These are phyloP conservation scores for Malassezia furfur DNA, from an alignment of 1,284 basidiomycete genomes.

Conservation along the genomic window DNA sequence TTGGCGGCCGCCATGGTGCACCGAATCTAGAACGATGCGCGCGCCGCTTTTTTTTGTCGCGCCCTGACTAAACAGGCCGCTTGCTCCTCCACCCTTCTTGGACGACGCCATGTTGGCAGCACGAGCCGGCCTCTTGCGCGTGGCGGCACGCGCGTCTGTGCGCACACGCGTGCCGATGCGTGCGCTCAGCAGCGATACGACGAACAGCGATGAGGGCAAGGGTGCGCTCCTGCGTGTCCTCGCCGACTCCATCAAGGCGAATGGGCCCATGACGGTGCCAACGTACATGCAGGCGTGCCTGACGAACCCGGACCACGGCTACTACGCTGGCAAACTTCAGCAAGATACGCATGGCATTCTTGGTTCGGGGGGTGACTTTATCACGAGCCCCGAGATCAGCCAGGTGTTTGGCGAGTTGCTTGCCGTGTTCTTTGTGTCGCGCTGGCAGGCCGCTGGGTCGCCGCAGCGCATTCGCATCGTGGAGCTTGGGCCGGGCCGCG, in stretches of 20 bases:
- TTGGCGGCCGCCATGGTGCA: neutral
- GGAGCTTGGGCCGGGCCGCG: constrained; percentile 87
- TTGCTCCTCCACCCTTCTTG: neutral
- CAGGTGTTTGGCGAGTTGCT: constrained; percentile 81
- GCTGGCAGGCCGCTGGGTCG: constrained; percentile 60
- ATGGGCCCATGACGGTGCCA: constrained; percentile 41
- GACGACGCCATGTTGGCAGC: neutral
- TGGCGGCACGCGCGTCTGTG: neutral
- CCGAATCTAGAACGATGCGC: neutral
- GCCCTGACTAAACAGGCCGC: neutral
- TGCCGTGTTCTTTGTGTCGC: constrained; percentile 64
- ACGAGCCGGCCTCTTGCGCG: neutral
- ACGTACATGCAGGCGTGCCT: constrained; percentile 46
- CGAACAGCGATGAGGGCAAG: neutral
- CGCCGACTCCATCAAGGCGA: constrained; percentile 15
- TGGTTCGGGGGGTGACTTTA: constrained; percentile 81
- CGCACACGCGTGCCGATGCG: neutral
- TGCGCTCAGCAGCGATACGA: neutral
- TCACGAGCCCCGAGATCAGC: constrained; percentile 91
- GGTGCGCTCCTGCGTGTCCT: constrained; percentile 9
- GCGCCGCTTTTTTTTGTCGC: neutral
- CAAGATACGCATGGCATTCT: constrained; percentile 57
- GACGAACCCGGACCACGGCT: constrained; percentile 43
- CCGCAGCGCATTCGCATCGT: constrained; percentile 61
- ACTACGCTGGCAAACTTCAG: constrained; percentile 25